Percentiles rank a stretch among this genome's conserved stretches.
These are phyloP conservation scores for Syzygium aromaticum DNA, from an alignment of 345 rosid genomes.

Conservation along the genomic window DNA sequence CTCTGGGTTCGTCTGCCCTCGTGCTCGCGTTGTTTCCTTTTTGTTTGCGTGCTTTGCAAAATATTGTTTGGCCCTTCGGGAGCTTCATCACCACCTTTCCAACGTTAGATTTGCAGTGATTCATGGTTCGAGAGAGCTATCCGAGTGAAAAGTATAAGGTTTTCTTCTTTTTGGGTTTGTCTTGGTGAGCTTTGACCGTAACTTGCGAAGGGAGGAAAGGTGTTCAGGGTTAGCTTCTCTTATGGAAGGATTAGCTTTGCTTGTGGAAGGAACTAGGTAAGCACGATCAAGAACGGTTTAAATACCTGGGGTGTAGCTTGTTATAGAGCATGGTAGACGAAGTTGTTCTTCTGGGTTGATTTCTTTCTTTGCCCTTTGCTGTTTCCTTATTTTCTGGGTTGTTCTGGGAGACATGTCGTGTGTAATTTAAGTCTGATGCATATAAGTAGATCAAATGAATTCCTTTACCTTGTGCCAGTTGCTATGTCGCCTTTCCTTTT, in stretches of 20 bases:
- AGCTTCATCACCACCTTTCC: background rate
- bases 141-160: background rate
- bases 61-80: background rate
- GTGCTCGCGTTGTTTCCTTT: background rate
- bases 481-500: background rate
- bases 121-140: background rate
- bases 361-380: background rate
- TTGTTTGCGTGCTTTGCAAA: background rate
- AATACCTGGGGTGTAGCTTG: background rate
- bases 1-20: background rate
- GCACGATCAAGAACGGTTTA: background rate
- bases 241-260: background rate
- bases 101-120: background rate
- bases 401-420: background rate
- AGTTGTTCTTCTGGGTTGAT: background rate
- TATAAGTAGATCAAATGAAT: conserved; percentile 1
- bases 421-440: background rate
- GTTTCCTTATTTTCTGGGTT: background rate
- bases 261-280: background rate
- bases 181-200: background rate
- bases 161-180: background rate
- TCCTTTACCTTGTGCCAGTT: background rate
- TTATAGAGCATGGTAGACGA: background rate
- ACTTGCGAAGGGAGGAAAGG: background rate
- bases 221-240: background rate